These are phyloP conservation scores for Blepharisma undulans DNA, from an alignment of 169 alveolate species.

Conservation along the genomic window DNA sequence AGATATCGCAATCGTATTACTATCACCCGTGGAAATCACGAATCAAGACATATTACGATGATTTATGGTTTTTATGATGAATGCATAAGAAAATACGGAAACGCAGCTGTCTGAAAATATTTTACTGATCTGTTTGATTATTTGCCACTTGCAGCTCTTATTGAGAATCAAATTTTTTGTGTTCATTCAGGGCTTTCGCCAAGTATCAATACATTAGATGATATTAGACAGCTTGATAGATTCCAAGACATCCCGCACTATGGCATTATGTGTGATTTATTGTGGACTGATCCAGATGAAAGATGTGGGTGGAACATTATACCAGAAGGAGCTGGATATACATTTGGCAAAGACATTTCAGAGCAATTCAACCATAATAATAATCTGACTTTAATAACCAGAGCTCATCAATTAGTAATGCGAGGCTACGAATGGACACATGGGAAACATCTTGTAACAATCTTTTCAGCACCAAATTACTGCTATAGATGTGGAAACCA, in stretches of 20 bases:
- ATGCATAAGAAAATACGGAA: conserved; percentile 90
- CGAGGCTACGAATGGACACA: conserved; percentile 86
- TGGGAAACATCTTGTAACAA: conserved; percentile 93
- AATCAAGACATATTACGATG: conserved; percentile 94
- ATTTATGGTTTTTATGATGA: conserved; percentile 93
- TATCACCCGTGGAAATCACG: conserved; percentile 93
- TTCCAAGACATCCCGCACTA: conserved; percentile 88
- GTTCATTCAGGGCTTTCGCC: conserved; percentile 86
- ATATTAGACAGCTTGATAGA: conserved; percentile 80
- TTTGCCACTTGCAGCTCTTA: conserved; percentile 83
- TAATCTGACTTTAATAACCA: conserved; percentile 70
- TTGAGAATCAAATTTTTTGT: conserved; percentile 71
- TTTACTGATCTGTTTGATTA: conserved; percentile 92
- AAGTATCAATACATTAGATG: conserved; percentile 76
- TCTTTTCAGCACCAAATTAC: conserved; percentile 99
- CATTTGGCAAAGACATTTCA: conserved; percentile 84
- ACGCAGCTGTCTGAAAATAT: conserved; percentile 91
- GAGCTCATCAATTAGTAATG: conserved; percentile 88
- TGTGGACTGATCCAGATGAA: conserved; percentile 90
- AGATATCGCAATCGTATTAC: conserved; percentile 80
- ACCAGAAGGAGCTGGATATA: conserved; percentile 87
- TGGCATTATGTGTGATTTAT: conserved; percentile 87
- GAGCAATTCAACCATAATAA: conserved; percentile 77
- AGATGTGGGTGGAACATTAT: conserved; percentile 77
- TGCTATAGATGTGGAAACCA: conserved; percentile 99